A percentile compares a stretch with the other conserved stretches of the same genome.
Conservation (phyloP, 2,329 filamentous ascomycete species). For the Rhynchosporium secalis region DNA sequence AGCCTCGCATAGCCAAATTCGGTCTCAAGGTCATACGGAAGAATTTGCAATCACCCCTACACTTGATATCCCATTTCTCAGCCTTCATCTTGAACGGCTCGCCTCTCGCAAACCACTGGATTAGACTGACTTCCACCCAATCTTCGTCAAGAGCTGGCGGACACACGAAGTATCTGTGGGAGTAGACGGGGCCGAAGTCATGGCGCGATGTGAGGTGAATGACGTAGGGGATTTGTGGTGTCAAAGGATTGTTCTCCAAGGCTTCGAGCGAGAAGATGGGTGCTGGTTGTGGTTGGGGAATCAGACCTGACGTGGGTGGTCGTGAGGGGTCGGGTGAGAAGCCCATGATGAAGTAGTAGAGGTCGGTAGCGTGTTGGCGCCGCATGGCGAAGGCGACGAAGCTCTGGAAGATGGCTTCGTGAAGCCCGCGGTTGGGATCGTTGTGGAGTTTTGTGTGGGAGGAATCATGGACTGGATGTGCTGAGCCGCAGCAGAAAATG, state of each 20-base stretch:
- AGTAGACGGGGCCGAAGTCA: constrained; percentile 34
- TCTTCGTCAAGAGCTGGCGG: constrained; percentile 29
- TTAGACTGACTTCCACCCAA: constrained; percentile 32
- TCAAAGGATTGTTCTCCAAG: constrained; percentile 33
- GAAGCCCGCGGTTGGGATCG: constrained; percentile 30
- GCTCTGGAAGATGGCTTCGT: constrained; percentile 29
- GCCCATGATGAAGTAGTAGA: constrained; percentile 10
- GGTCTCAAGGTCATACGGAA: constrained; percentile 34
- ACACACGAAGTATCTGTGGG: constrained; percentile 36
- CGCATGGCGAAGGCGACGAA: constrained; percentile 28
- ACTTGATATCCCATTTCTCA: constrained; percentile 38
- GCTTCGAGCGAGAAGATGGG: constrained; percentile 28
- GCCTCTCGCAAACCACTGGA: constrained; percentile 35
- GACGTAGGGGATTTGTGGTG: constrained; percentile 27
- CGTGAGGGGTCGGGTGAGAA: background rate
- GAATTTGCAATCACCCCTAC: constrained; percentile 29
- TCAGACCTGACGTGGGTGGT: background rate
- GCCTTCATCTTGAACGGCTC: constrained; percentile 31
- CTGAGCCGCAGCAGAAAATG: constrained; percentile 32
- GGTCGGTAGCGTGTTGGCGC: constrained; percentile 18
- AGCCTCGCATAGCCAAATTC: constrained; percentile 30
- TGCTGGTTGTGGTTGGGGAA: constrained; percentile 15
- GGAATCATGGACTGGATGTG: constrained; percentile 11
- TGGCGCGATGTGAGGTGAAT: constrained; percentile 34
- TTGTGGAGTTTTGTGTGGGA: constrained; percentile 24